Conservation (phyloP, 75 land plant genomes). For the Isoetes taiwanensis region DNA sequence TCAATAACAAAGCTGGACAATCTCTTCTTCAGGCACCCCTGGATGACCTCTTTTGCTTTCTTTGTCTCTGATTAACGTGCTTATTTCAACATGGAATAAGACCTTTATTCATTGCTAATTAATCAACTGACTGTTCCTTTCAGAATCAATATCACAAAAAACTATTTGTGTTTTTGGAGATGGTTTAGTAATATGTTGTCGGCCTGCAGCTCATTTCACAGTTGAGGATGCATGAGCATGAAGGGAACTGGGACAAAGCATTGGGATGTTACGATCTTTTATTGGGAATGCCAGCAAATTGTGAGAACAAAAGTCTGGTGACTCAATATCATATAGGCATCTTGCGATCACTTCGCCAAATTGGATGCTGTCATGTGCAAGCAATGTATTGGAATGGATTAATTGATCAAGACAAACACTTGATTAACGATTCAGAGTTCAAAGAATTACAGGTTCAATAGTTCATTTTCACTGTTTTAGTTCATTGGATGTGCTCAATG, state of each 20-base stretch:
- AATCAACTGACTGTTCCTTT: neutral
- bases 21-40: too few species aligned
- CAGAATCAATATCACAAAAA: neutral
- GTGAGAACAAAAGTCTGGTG: constrained; percentile 9
- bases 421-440: constrained; percentile 66
- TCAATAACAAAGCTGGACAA: too few species aligned
- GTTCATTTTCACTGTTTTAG: neutral
- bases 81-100: too few species aligned
- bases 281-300: constrained; percentile 29
- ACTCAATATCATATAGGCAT: constrained; percentile 61
- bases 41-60: too few species aligned
- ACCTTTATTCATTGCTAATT: too few species aligned
- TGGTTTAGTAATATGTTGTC: neutral
- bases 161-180: neutral
- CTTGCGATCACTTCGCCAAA: constrained; percentile 77
- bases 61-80: too few species aligned
- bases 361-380: constrained; percentile 72
- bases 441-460: constrained; percentile 61
- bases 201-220: constrained; percentile 61
- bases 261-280: constrained; percentile 74
- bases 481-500: too few species aligned
- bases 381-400: constrained; percentile 74
- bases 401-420: constrained; percentile 23
- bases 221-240: constrained; percentile 77
- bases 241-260: constrained; percentile 95